Evolutionary conservation across 2,329 filamentous ascomycete species (phyloP), one percentile per base, ranked within the genome.

Genomic region (Cordyceps cicadae): DNA sequence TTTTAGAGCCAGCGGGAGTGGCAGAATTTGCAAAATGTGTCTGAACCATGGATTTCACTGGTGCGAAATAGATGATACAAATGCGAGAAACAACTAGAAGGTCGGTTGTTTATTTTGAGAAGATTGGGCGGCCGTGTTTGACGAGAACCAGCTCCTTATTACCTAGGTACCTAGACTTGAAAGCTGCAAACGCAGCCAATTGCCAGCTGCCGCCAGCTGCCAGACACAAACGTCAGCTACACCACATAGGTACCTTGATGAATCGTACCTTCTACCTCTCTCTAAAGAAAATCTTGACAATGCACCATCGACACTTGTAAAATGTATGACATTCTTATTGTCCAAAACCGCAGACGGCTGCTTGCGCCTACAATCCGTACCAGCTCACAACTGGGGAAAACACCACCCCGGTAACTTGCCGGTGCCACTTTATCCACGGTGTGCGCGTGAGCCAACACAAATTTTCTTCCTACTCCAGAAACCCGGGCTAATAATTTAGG

Each of bases 381-480:
- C n/a, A 29, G 17, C 12, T 17, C 32, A 19, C 50, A 26, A 12
- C 32, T 6, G 43, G 39, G 54, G 45, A 32, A 32, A 14, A 46
- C 37, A 51, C 19, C 24, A 24, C 7, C 43, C 54, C 19, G 9
- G 46, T 14, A 49, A 34, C 26, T 45, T 26, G 19, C 29, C 54
- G 15, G 56, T 12, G 49, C 56, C 56, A 59, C 56, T 59, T 59
- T 52, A 46, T 59, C 49, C 37, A 26, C 21, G 49, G 37, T 52
- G 56, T 14, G 56, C 56, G 56, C 55, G 55, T 59, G 56, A 59
- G 56, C 48, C 48, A 39, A 52, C 56, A 45, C 39, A 59, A 53
- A 24, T 59, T 59, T 59, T 59, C 34, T 59, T 59, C 17, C 17
- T 52, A 4, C 39, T 52, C 49, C 45, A 52, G 56, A 17, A 15